A percentile compares a stretch with the other conserved stretches of the same genome.
Conservation (phyloP, 1,284 basidiomycete genomes). For the Trametes sp. region DNA sequence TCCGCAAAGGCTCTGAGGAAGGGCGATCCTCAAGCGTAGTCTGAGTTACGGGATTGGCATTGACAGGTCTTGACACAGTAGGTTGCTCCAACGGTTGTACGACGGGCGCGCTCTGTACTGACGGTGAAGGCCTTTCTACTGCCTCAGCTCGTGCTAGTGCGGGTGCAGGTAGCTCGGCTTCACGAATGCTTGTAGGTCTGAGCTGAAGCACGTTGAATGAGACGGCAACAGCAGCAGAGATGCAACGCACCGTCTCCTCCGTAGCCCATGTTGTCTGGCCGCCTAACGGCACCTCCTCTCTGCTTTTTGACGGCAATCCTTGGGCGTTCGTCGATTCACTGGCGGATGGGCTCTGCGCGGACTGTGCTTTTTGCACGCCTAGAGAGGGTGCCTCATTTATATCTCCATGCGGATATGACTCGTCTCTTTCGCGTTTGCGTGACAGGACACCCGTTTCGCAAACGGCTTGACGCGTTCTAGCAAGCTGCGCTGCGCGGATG, state of each 20-base stretch:
- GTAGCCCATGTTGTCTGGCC: too few relatives aligned
- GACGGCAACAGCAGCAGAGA: not conserved
- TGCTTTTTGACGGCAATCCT: too few relatives aligned
- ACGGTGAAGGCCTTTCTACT: not conserved
- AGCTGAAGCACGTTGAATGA: not conserved
- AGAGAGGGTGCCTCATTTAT: not conserved
- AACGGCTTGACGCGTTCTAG: slow-evolving; percentile 21
- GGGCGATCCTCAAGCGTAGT: too few relatives aligned
- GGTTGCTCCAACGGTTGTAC: too few relatives aligned
- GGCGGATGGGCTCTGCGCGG: not conserved
- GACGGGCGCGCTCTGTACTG: not conserved
- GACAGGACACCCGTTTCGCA: slow-evolving; percentile 10
- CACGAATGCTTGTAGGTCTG: not conserved
- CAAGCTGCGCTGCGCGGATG: slow-evolving; percentile 58
- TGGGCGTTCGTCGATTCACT: not conserved
- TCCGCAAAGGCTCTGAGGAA: not conserved
- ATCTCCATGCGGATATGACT: slow-evolving; percentile 11
- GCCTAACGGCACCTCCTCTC: too few relatives aligned
- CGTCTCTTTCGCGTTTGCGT: slow-evolving; percentile 21
- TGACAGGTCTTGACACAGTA: too few relatives aligned
- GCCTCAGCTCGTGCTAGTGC: not conserved
- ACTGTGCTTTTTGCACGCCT: not conserved
- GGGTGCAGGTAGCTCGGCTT: not conserved
- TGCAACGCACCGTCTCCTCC: not conserved
- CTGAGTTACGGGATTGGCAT: too few relatives aligned